These are phyloP conservation scores for Ceratocystis eucalypticola DNA, from an alignment of 2,329 filamentous ascomycete genomes.

Conservation along the genomic window DNA sequence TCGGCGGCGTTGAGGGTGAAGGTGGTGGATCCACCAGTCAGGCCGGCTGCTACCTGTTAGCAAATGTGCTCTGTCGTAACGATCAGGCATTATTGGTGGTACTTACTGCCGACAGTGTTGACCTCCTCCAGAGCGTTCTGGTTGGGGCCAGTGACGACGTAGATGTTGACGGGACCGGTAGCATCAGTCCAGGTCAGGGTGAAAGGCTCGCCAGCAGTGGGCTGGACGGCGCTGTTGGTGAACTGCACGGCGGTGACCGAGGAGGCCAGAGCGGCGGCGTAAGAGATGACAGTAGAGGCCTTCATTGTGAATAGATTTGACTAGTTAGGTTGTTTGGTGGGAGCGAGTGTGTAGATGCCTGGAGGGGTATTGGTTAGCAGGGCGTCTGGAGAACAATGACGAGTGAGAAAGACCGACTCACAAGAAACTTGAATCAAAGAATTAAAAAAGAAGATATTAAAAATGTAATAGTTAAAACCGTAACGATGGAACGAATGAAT, in stretches of 20 bases:
- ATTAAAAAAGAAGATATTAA: slow-evolving; percentile 3
- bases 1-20: slow-evolving; percentile 28
- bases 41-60: slow-evolving; percentile 24
- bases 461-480: slow-evolving; percentile 1
- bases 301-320: slow-evolving; percentile 36
- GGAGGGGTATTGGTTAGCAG: background rate
- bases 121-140: slow-evolving; percentile 31
- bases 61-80: background rate
- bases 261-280: slow-evolving; percentile 35
- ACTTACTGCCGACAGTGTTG: slow-evolving; percentile 39
- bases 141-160: slow-evolving; percentile 39
- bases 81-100: no score
- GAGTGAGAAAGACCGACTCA: background rate
- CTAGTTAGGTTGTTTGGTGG: slow-evolving; percentile 2
- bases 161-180: slow-evolving; percentile 36
- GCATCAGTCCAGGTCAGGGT: slow-evolving; percentile 39
- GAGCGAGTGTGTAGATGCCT: slow-evolving; percentile 8
- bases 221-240: slow-evolving; percentile 35
- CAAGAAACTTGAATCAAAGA: background rate
- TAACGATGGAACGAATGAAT: slow-evolving; percentile 4
- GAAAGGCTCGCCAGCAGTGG: slow-evolving; percentile 39
- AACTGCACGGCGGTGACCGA: slow-evolving; percentile 34
- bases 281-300: slow-evolving; percentile 37
- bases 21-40: slow-evolving; percentile 28
- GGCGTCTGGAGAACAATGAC: background rate